Evolutionary conservation across 2,329 filamentous ascomycete species (phyloP).

Genomic region (Fusarium globosum): DNA sequence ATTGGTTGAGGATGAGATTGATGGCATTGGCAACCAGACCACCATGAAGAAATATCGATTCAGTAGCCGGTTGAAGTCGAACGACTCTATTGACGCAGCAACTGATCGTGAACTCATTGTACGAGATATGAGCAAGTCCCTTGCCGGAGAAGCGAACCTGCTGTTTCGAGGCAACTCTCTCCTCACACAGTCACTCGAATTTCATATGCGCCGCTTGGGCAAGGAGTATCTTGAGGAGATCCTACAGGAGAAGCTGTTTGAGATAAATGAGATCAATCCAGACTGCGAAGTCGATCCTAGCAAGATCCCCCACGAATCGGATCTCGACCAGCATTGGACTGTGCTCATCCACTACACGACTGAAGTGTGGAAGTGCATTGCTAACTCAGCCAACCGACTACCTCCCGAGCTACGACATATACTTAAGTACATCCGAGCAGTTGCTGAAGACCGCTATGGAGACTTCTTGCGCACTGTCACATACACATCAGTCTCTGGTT

Average conservation of each 20-base stretch:
- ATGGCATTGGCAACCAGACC: slow-evolving; percentile 86
- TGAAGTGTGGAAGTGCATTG: slow-evolving; percentile 87
- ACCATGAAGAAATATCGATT: slow-evolving; percentile 79
- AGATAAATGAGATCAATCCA: slow-evolving; percentile 90
- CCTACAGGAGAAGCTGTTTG: slow-evolving; percentile 83
- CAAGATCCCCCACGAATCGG: slow-evolving; percentile 71
- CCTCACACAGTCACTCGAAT: slow-evolving; percentile 91
- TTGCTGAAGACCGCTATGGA: slow-evolving; percentile 93
- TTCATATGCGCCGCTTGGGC: slow-evolving; percentile 93
- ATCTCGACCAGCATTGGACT: slow-evolving; percentile 86
- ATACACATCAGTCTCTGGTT: slow-evolving; percentile 95
- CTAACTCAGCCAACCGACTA: slow-evolving; percentile 77
- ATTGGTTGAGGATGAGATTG: slow-evolving; percentile 95
- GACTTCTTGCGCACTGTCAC: slow-evolving; percentile 89
- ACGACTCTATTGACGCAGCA: slow-evolving; percentile 71
- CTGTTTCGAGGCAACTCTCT: slow-evolving; percentile 96
- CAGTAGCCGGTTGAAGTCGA: slow-evolving; percentile 75
- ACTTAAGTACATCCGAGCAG: slow-evolving; percentile 90
- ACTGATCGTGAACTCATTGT: slow-evolving; percentile 78
- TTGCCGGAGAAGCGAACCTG: slow-evolving; percentile 90
- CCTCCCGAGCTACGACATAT: slow-evolving; percentile 86
- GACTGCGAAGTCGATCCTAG: slow-evolving; percentile 97
- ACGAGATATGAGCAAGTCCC: slow-evolving; percentile 80
- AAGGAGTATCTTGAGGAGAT: slow-evolving; percentile 93
- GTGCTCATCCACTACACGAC: slow-evolving; percentile 80